Evolutionary conservation across 768 basidiomycete species (phyloP).

Genomic region (Pholiota microspora): DNA sequence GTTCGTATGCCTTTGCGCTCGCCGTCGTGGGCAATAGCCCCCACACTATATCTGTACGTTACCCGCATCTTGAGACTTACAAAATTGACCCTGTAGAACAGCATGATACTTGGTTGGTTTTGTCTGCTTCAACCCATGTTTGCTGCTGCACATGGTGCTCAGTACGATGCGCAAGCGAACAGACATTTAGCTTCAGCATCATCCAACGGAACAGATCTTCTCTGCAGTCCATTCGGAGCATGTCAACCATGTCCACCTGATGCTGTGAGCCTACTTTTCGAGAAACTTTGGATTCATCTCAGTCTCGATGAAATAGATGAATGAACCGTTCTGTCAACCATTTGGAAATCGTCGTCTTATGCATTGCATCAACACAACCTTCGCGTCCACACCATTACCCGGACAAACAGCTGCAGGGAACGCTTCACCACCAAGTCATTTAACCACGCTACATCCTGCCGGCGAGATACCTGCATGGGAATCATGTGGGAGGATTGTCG

Average conservation of each 20-base stretch:
- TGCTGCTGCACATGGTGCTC: neutral
- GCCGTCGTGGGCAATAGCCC: slow-evolving; percentile 28
- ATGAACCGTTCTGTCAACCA: slow-evolving; percentile 92
- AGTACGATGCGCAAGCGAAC: neutral
- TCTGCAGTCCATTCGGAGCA: slow-evolving; percentile 25
- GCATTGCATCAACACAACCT: slow-evolving; percentile 63
- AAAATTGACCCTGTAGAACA: neutral
- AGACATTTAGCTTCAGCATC: slow-evolving; percentile 6
- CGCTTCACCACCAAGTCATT: slow-evolving; percentile 20
- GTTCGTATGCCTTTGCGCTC: slow-evolving; percentile 30
- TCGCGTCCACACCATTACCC: slow-evolving; percentile 7
- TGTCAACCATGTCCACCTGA: slow-evolving; percentile 53
- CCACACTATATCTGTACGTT: slow-evolving; percentile 31
- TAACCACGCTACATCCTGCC: slow-evolving; percentile 21
- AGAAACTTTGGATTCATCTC: neutral
- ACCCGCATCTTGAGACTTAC: neutral
- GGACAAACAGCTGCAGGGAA: neutral
- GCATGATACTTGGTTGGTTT: slow-evolving; percentile 15
- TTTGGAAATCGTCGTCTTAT: slow-evolving; percentile 90
- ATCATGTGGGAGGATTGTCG: slow-evolving; percentile 84
- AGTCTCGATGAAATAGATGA: slow-evolving; percentile 43
- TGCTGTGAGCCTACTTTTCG: slow-evolving; percentile 40
- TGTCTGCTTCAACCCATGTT: slow-evolving; percentile 10
- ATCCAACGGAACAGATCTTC: slow-evolving; percentile 14
- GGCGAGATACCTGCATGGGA: slow-evolving; percentile 87